Evolutionary conservation across 192 early-diverging fungal species (phyloP), one percentile per base, ranked within the genome.

Genomic region (Phycomyces blakesleeanus): DNA sequence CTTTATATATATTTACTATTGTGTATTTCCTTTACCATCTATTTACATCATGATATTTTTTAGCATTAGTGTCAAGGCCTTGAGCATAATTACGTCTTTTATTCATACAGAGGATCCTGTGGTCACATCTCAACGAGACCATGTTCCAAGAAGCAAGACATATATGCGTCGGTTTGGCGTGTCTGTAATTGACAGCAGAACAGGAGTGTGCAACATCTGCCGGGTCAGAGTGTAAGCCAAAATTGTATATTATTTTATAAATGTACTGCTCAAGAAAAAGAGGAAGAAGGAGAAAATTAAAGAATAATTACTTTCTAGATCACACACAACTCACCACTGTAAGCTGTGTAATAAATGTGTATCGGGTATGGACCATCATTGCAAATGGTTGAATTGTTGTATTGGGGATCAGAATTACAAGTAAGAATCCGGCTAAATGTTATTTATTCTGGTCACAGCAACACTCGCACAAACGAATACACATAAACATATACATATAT

Each of bases 301-400:
- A 10, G 40, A 6, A 6, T 41, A 41, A n/a, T n/a, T n/a, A 10
- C 25, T 34, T 24, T 49, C 29, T 39, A 75, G 73, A 26, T 38
- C 58, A 26, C 22, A 47, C 18, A 59, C 59, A 22, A 75, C 73
- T 27, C 53, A 68, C 20, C 73, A 75, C 55, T 75, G 73, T 29
- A 75, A 75, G 42, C 39, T 63, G 38, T 75, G 73, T 59, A 75
- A 75, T 60, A 75, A 75, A 59, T 75, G 73, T 47, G 64, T 75
- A n/a, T 51, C 51, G 42, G 67, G 60, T 7, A 70, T 75, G 73
- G 73, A 75, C 57, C 73, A 75, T 51, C 73, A 75, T 22, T 75
- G 73, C 22, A 66, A 65, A 66, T 75, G 68, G 68, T 12, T 75
- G 7, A 75, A 75, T 50, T 67, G 64, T 21, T 75, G 73, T 61